Evolutionary conservation across 805 yeast species (phyloP).

Genomic region (Wickerhamomyces ciferrii): DNA sequence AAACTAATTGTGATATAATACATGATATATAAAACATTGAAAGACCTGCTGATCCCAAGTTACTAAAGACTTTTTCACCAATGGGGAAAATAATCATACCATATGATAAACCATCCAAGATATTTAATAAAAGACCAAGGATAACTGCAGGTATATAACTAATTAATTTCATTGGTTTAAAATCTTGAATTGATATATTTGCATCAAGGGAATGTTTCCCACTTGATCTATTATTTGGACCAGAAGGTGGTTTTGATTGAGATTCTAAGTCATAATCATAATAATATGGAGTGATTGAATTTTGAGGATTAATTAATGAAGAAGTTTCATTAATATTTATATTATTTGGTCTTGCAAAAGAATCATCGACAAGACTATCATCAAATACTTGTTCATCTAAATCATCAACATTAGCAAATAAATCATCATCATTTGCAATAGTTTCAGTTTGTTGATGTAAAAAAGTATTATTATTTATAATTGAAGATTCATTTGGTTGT

Average conservation of each 20-base stretch:
- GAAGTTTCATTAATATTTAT: not conserved
- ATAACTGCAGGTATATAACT: conserved; percentile 68
- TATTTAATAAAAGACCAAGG: conserved; percentile 77
- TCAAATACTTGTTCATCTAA: conserved; percentile 39
- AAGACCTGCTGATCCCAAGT: conserved; percentile 82
- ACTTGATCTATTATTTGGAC: no score
- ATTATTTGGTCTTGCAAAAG: no score
- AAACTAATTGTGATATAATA: conserved; percentile 82
- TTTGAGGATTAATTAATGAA: not conserved
- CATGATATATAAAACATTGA: conserved; percentile 94
- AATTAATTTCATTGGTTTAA: conserved; percentile 5
- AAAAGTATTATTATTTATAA: conserved; percentile 41
- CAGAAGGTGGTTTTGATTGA: not conserved
- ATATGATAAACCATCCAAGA: conserved; percentile 89
- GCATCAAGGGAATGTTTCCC: not conserved
- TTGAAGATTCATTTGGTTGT: conserved; percentile 23
- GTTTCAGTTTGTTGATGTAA: conserved; percentile 55
- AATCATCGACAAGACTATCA: conserved; percentile 9
- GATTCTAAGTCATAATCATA: conserved; percentile 6
- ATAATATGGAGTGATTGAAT: not conserved
- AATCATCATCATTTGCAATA: conserved; percentile 52
- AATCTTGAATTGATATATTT: not conserved
- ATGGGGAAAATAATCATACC: conserved; percentile 98
- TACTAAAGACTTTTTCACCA: conserved; percentile 70
- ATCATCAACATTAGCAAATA: conserved; percentile 2